Conservation (phyloP, 1,284 basidiomycete species). For the Marasmius oreades region DNA sequence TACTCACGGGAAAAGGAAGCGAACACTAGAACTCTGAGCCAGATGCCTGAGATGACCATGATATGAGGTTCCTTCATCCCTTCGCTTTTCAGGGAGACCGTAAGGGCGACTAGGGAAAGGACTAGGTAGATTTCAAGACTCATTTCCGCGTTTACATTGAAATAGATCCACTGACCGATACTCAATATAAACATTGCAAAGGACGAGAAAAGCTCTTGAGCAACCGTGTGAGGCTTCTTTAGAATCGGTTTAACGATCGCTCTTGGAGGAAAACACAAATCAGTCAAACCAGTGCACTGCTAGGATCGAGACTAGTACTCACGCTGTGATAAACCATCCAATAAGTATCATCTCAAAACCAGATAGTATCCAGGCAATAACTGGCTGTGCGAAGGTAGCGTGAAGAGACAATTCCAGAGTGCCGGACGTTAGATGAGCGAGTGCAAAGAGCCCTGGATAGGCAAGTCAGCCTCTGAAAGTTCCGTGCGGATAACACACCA, state of each 20-base stretch:
- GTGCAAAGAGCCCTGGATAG: background rate
- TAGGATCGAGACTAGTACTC: background rate
- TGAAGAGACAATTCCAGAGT: background rate
- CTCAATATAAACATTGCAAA: background rate
- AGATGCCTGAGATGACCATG: background rate
- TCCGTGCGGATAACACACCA: background rate
- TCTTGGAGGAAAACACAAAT: background rate
- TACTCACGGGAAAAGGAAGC: background rate
- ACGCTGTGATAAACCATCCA: conserved; percentile 1
- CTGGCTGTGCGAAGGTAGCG: background rate
- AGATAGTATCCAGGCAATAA: background rate
- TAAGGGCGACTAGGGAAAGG: background rate
- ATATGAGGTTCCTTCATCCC: background rate
- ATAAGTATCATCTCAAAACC: background rate
- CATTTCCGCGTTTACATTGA: background rate
- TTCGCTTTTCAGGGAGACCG: background rate
- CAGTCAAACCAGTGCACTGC: background rate
- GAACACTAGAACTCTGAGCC: background rate
- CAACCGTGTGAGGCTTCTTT: background rate
- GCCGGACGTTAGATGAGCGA: background rate
- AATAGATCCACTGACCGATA: background rate
- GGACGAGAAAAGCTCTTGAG: background rate
- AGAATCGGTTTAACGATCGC: background rate
- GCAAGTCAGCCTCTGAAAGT: background rate
- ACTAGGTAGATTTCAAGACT: background rate